These are phyloP conservation scores for Colletotrichum tamarilloi DNA, from an alignment of 2,329 filamentous ascomycete species.

Conservation along the genomic window DNA sequence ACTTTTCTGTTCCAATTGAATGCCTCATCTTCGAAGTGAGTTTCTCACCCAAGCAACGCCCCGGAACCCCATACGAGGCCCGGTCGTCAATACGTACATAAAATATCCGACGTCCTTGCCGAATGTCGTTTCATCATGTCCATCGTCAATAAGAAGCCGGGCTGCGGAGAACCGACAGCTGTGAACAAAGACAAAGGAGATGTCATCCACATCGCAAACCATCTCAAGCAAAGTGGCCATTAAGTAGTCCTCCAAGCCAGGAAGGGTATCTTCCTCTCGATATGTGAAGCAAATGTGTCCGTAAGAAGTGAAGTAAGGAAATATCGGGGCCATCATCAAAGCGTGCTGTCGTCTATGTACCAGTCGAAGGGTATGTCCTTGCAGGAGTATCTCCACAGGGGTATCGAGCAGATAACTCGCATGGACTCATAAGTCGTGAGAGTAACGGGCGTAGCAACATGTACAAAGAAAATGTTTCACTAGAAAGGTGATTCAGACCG, in stretches of 20 bases:
- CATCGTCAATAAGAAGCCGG: slow-evolving; percentile 26
- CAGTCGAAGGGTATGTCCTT: slow-evolving; percentile 28
- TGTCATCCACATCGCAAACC: slow-evolving; percentile 21
- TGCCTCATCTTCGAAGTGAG: background rate
- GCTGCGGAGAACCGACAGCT: slow-evolving; percentile 18
- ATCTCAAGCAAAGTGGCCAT: slow-evolving; percentile 24
- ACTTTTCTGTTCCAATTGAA: background rate
- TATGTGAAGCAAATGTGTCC: slow-evolving; percentile 35
- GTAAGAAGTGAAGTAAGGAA: slow-evolving; percentile 28
- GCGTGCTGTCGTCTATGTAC: slow-evolving; percentile 36
- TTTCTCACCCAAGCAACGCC: slow-evolving; percentile 5
- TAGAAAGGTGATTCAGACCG: slow-evolving; percentile 63
- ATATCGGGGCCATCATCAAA: slow-evolving; percentile 27
- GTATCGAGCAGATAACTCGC: slow-evolving; percentile 30
- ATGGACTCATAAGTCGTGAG: slow-evolving; percentile 34
- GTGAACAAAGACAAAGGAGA: slow-evolving; percentile 4
- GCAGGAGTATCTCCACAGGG: slow-evolving; percentile 27
- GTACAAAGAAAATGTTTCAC: slow-evolving; percentile 40
- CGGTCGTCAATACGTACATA: slow-evolving; percentile 18
- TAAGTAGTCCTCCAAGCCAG: slow-evolving; percentile 32
- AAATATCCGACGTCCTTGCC: slow-evolving; percentile 24
- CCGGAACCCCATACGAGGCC: slow-evolving; percentile 4
- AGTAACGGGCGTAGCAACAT: slow-evolving; percentile 35
- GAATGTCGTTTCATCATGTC: slow-evolving; percentile 33
- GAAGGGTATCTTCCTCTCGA: slow-evolving; percentile 13